Evolutionary conservation across 2,329 filamentous ascomycete species (phyloP).

Genomic region (Colletotrichum zoysiae): DNA sequence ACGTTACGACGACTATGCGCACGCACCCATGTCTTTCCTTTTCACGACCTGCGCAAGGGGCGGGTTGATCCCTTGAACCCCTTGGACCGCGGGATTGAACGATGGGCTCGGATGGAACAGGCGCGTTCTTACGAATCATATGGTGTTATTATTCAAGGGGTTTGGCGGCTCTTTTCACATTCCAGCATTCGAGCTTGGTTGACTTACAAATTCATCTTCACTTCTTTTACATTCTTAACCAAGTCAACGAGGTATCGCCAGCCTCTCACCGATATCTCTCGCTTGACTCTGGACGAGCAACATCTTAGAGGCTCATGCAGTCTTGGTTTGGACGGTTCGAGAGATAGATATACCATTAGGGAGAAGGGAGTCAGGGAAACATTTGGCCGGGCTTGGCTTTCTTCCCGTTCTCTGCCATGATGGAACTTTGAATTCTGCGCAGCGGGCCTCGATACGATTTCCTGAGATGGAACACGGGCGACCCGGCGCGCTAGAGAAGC

Average conservation of each 20-base stretch:
- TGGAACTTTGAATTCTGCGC: constrained; percentile 28
- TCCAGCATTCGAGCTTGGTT: constrained; percentile 41
- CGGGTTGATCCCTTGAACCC: constrained; percentile 41
- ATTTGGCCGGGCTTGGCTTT: constrained; percentile 22
- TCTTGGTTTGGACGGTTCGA: constrained; percentile 28
- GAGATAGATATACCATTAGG: constrained; percentile 38
- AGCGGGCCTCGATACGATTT: constrained; percentile 21
- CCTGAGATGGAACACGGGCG: constrained; percentile 36
- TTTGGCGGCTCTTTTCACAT: constrained; percentile 35
- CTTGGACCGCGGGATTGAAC: constrained; percentile 37
- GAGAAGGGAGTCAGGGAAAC: constrained; percentile 13
- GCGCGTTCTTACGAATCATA: constrained; percentile 39
- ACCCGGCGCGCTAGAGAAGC: constrained; percentile 24
- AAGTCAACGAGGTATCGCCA: constrained; percentile 26
- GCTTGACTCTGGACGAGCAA: constrained; percentile 37
- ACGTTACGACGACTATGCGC: constrained; percentile 43
- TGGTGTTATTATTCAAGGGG: constrained; percentile 38
- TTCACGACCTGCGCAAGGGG: constrained; percentile 40
- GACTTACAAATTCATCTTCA: constrained; percentile 41
- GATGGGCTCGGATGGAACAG: constrained; percentile 37
- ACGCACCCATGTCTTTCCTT: constrained; percentile 42
- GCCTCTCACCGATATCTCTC: constrained; percentile 27
- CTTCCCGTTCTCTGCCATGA: constrained; percentile 25
- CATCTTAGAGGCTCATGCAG: constrained; percentile 25
- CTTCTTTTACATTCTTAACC: constrained; percentile 39